A percentile compares a stretch with the other conserved stretches of the same genome.
Conservation (phyloP, 441 rosid genomes). For the Syzygium syzygioides region DNA sequence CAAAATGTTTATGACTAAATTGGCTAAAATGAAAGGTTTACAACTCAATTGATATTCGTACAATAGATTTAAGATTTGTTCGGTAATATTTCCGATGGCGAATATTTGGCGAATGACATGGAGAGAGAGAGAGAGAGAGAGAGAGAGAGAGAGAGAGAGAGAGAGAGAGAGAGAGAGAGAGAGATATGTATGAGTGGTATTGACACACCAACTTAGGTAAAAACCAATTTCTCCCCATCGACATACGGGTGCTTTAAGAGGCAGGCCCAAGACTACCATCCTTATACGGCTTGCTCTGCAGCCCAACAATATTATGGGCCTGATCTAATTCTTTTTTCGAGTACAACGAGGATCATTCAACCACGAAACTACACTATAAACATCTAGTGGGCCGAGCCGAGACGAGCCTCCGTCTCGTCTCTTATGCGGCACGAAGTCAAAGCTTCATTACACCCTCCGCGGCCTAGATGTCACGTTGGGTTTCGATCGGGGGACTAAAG, state of each 20-base stretch:
- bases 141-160: background rate
- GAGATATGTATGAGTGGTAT: background rate
- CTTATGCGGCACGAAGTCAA: background rate
- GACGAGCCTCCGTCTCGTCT: background rate
- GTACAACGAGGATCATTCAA: background rate
- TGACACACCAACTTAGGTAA: background rate
- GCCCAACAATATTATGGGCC: background rate
- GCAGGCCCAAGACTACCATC: background rate
- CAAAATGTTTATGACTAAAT: background rate
- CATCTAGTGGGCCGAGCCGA: background rate
- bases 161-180: background rate
- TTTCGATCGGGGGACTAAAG: background rate
- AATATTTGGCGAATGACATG: background rate
- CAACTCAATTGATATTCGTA: fast-evolving
- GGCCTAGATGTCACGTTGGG: background rate
- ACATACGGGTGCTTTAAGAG: background rate
- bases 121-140: background rate
- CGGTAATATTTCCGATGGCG: fast-evolving
- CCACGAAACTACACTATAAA: background rate
- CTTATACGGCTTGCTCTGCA: background rate
- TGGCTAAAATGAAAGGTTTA: background rate
- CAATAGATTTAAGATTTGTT: background rate
- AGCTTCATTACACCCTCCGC: background rate
- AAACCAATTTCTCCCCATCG: background rate
- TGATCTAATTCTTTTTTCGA: background rate